Evolutionary conservation across 2,329 filamentous ascomycete genomes (phyloP), one percentile per base, ranked within the genome.

Genomic region (Dactylellina cionopaga): DNA sequence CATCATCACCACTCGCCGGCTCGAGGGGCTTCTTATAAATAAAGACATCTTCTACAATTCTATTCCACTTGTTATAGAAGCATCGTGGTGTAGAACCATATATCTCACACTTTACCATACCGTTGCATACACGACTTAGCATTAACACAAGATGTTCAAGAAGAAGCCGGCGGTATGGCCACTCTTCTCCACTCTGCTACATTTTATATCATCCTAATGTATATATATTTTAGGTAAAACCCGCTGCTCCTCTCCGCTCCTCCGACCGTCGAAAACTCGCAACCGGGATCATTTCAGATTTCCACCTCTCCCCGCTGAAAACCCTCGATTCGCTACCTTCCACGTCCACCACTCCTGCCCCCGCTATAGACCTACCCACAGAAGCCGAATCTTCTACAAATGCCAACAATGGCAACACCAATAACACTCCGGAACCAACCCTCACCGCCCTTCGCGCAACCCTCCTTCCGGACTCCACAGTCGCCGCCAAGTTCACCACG

Each of bases 201-300:
- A 3, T 17, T 29, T 29, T 22, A 29, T 15, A 6, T 17, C 1
- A n/a, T 13, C 19, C 10, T 37, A 17, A 22, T 0, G 7, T 15
- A 39, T n/a, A 22, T 31, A 10, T 17, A 22, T 5, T 24, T 4
- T 54, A 88, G 83, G 86, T 90, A 81, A 90, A 90, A 81, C 86
- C 88, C 15, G 82, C 89, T 10, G 84, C 88, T 2, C 87, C 88
- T 39, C 80, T 90, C 56, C 85, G 88, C 60, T 89, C 88, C 3
- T 90, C 88, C 1, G 88, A 90, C 76, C 84, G 88, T 69, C 84
- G 88, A 68, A 88, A 86, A 76, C 85, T 88, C 33, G 88, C 88
- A 52, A 87, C 90, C 76, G 84, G 88, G 75, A 89, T 90, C 76
- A 89, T 90, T 77, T 79, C 83, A 74, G 85, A 88, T 76, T 89